A percentile compares a stretch with the other conserved stretches of the same genome.
Conservation (phyloP, 2,329 filamentous ascomycete species). For the Calonectria crousiana region DNA sequence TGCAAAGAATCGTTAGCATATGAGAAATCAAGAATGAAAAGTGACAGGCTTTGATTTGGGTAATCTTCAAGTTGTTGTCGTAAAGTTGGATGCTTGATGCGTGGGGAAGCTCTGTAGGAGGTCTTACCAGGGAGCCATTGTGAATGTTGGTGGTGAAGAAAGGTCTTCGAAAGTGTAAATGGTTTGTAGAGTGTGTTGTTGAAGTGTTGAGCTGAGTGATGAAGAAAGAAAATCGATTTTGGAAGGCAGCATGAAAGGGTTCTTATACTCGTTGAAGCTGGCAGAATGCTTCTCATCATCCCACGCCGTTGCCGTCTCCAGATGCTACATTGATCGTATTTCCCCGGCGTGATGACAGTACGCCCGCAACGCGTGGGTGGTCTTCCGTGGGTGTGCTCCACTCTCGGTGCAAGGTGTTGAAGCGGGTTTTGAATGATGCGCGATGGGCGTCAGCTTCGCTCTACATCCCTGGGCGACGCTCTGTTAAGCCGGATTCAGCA, state of each 20-base stretch:
- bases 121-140: slow-evolving; percentile 4
- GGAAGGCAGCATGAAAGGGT: not conserved
- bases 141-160: not conserved
- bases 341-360: not conserved
- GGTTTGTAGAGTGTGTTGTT: not conserved
- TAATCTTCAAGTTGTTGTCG: not conserved
- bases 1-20: not conserved
- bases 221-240: not conserved
- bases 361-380: not conserved
- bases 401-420: not conserved
- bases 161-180: not conserved
- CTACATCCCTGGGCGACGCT: not conserved
- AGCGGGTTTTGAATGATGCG: not conserved
- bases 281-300: not conserved
- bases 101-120: not conserved
- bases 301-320: not conserved
- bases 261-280: not conserved
- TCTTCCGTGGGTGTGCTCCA: not conserved
- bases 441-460: not conserved
- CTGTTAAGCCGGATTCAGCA: not conserved
- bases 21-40: not conserved
- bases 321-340: not conserved
- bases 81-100: not conserved
- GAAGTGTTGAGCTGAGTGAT: not conserved
- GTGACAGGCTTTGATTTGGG: not conserved